Base-by-base conservation (phyloP, 768 basidiomycete genomes). In the Pulveroboletus sp. region DNA sequence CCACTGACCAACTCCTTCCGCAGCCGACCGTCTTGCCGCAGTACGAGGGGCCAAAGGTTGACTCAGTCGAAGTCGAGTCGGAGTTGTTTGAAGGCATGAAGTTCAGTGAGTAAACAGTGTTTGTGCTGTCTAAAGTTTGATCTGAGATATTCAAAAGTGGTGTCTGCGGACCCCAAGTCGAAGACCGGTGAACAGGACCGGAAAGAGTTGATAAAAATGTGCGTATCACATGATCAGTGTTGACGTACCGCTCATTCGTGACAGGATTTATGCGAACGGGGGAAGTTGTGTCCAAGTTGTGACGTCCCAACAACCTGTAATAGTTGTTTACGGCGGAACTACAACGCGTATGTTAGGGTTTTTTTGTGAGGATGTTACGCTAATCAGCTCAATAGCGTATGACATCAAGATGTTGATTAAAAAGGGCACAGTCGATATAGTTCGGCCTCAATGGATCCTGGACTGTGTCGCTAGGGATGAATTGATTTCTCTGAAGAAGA, bases 361-460 rank as follows among this genome's bases (percentile, higher is more conserved):
- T 17, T 37, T 32, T 11, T 12, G 23, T 42, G 24, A 44, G 38
- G 34, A 3, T 11, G 14, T 14, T n/a, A 4, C 11, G 8, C 38
- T 52, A 12, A 59, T 12, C 6, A 24, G 4, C 33, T 24, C 16
- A 1, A 17, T 46, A 90, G 87, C 85, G 0, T 86, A 84, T 57
- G 82, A 87, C 56, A 72, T 90, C 56, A 84, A 80, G 63, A 66
- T 81, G 45, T 67, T 88, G 47, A 84, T 91, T 43, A 75, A 85
- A 48, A 90, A 88, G 58, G 84, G 76, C 4, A 72, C 74, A 1
- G 72, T 82, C 47, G 85, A 91, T 53, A 81, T 95, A 42, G 70
- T 95, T 50, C 83, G 78, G 47, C 90, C 94, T 0, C 69, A 77
- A 24, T 98, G 94, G 93, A 72, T 98, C 45, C 61, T 74, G 32